Percentiles rank a stretch among this genome's conserved stretches.
Evolutionary conservation across 2,329 filamentous ascomycete genomes (phyloP).

Genomic region (Alternaria consortialis): DNA sequence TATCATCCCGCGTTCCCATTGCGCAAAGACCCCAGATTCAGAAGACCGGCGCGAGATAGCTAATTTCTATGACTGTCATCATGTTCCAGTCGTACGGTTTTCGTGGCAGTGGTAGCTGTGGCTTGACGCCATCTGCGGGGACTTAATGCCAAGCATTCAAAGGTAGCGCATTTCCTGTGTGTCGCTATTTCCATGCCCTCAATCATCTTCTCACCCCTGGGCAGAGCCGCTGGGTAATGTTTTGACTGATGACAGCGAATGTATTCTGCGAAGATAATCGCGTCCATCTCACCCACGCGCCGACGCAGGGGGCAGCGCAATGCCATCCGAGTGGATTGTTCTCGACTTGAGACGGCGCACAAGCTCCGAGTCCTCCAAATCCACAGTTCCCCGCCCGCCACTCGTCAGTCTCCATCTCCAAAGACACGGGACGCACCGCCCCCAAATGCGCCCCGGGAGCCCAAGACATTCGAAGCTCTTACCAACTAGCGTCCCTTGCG

Average conservation of each 20-base stretch:
- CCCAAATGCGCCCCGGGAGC: conserved; percentile 29
- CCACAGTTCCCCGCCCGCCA: conserved; percentile 32
- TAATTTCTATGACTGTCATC: conserved; percentile 39
- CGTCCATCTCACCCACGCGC: conserved; percentile 18
- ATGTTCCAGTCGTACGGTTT: conserved; percentile 34
- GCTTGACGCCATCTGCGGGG: conserved; percentile 26
- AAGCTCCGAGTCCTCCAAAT: conserved; percentile 25
- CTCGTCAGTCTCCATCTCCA: conserved; percentile 26
- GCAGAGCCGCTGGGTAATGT: conserved; percentile 38
- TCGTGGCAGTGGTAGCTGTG: conserved; percentile 33
- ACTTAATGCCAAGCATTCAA: conserved; percentile 13
- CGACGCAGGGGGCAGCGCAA: conserved; percentile 37
- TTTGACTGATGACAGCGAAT: conserved; percentile 12
- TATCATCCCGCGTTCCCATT: conserved; percentile 34
- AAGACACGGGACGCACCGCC: conserved; percentile 40
- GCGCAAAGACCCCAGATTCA: conserved; percentile 28
- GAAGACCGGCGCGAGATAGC: conserved; percentile 33
- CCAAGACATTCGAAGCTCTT: conserved; percentile 14
- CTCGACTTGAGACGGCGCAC: conserved; percentile 25
- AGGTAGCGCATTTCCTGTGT: conserved; percentile 1
- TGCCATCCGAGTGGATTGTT: conserved; percentile 18
- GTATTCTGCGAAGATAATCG: conserved; percentile 9
- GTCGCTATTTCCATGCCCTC: conserved; percentile 14
- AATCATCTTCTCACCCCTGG: conserved; percentile 18
- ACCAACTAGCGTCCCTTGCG: conserved; percentile 15